A percentile compares a stretch with the other conserved stretches of the same genome.
These are phyloP conservation scores for Jackrogersella minutella DNA, from an alignment of 495 filamentous ascomycete species.

Conservation along the genomic window DNA sequence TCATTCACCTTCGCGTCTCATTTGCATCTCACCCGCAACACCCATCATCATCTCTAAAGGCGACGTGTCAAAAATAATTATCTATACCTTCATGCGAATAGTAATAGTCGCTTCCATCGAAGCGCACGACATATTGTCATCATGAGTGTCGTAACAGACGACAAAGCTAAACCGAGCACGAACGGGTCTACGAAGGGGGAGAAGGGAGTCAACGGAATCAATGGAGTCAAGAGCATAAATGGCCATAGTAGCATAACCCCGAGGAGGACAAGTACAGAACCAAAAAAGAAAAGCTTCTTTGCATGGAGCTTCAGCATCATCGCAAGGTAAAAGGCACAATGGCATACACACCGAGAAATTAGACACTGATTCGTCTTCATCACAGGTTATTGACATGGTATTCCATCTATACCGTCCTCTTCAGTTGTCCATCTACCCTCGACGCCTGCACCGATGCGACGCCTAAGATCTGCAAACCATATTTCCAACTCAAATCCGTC, in stretches of 20 bases:
- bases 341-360: not conserved
- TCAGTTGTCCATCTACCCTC: slow-evolving; percentile 80
- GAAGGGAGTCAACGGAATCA: slow-evolving; percentile 42
- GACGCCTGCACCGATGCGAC: slow-evolving; percentile 72
- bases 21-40: not conserved
- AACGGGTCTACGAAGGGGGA: slow-evolving; percentile 47
- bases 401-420: slow-evolving; percentile 74
- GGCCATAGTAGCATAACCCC: slow-evolving; percentile 43
- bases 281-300: slow-evolving; percentile 52
- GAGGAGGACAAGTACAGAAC: slow-evolving; percentile 32
- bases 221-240: slow-evolving; percentile 45
- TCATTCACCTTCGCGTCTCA: slow-evolving; percentile 14
- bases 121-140: slow-evolving; percentile 3
- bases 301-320: slow-evolving; percentile 63
- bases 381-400: slow-evolving; percentile 86
- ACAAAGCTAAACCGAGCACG: slow-evolving; percentile 13
- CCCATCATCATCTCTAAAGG: not conserved
- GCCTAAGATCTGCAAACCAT: slow-evolving; percentile 84
- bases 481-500: slow-evolving; percentile 72
- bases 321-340: slow-evolving; percentile 62
- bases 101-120: not conserved
- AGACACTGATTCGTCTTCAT: slow-evolving; percentile 8
- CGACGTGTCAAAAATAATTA: slow-evolving; percentile 17
- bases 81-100: slow-evolving; percentile 22
- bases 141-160: slow-evolving; percentile 31